These are phyloP conservation scores for Sclerotinia trifoliorum DNA, from an alignment of 2,329 filamentous ascomycete genomes.

Conservation along the genomic window DNA sequence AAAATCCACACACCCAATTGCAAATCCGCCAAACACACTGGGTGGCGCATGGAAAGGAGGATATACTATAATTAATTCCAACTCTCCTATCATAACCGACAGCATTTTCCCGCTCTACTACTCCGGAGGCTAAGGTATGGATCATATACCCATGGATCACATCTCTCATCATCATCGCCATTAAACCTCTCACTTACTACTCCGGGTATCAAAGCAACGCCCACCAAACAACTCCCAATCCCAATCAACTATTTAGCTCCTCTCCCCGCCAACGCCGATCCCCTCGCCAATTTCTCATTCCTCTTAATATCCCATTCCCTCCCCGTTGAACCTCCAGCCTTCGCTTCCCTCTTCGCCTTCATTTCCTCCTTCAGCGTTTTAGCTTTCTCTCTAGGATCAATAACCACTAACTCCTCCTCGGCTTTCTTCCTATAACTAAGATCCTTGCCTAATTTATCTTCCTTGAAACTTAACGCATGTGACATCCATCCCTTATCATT, in stretches of 20 bases:
- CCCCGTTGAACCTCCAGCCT: slow-evolving; percentile 48
- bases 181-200: too few species aligned
- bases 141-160: too few species aligned
- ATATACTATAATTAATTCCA: too few species aligned
- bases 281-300: slow-evolving; percentile 56
- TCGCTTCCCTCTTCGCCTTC: slow-evolving; percentile 56
- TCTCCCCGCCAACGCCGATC: slow-evolving; percentile 54
- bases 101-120: background rate
- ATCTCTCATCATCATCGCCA: too few species aligned
- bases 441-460: slow-evolving; percentile 87
- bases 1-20: too few species aligned
- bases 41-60: too few species aligned
- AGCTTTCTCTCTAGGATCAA: slow-evolving; percentile 84
- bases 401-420: slow-evolving; percentile 86
- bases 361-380: slow-evolving; percentile 67
- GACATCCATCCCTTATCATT: slow-evolving; percentile 78
- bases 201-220: too few species aligned
- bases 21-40: too few species aligned
- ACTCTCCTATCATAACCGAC: background rate
- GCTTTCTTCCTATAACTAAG: slow-evolving; percentile 86
- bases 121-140: too few species aligned
- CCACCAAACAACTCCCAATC: background rate
- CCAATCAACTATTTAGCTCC: slow-evolving; percentile 49
- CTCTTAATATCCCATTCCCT: slow-evolving; percentile 59
- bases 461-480: slow-evolving; percentile 80